Evolutionary conservation across 352 stramenopile genomes (phyloP).

Genomic region (Ochromonadaceae sp.): DNA sequence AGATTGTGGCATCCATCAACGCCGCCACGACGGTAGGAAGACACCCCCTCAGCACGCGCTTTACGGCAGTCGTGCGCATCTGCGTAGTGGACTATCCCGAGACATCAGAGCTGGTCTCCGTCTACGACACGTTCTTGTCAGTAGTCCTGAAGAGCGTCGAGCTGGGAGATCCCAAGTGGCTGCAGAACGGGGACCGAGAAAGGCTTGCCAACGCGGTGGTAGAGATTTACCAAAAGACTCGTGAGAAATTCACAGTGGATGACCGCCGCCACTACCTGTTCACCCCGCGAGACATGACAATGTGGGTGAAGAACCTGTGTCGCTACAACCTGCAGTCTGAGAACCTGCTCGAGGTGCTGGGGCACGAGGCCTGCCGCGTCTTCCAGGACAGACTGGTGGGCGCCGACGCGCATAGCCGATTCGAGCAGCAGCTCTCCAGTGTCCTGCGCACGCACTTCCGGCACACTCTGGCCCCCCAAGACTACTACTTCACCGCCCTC

Average conservation of each 20-base stretch:
- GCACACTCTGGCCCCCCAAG: slow-evolving; percentile 16
- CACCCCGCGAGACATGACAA: slow-evolving; percentile 71
- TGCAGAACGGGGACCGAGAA: slow-evolving; percentile 39
- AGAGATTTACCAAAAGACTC: slow-evolving; percentile 55
- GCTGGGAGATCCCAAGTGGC: slow-evolving; percentile 16
- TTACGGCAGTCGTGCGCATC: slow-evolving; percentile 79
- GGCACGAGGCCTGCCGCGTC: slow-evolving; percentile 61
- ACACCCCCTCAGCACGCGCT: slow-evolving; percentile 70
- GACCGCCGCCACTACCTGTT: slow-evolving; percentile 85
- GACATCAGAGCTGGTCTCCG: slow-evolving; percentile 58
- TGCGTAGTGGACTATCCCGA: slow-evolving; percentile 73
- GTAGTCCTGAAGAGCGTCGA: slow-evolving; percentile 35
- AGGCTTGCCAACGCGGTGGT: slow-evolving; percentile 67
- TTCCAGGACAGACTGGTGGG: slow-evolving; percentile 77
- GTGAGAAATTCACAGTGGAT: slow-evolving; percentile 68
- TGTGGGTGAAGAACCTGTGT: slow-evolving; percentile 66
- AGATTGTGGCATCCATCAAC: slow-evolving; percentile 85
- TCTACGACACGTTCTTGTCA: slow-evolving; percentile 72
- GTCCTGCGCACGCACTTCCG: slow-evolving; percentile 39
- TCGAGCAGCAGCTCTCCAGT: slow-evolving; percentile 58
- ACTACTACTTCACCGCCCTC: slow-evolving; percentile 15
- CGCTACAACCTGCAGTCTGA: slow-evolving; percentile 70
- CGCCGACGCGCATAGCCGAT: slow-evolving; percentile 46
- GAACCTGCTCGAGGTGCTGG: slow-evolving; percentile 68
- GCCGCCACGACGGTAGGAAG: slow-evolving; percentile 71